Percentiles rank a stretch among this genome's conserved stretches.
Evolutionary conservation across 208 protist genomes (phyloP).

Genomic region (Leishmania amazonensis): DNA sequence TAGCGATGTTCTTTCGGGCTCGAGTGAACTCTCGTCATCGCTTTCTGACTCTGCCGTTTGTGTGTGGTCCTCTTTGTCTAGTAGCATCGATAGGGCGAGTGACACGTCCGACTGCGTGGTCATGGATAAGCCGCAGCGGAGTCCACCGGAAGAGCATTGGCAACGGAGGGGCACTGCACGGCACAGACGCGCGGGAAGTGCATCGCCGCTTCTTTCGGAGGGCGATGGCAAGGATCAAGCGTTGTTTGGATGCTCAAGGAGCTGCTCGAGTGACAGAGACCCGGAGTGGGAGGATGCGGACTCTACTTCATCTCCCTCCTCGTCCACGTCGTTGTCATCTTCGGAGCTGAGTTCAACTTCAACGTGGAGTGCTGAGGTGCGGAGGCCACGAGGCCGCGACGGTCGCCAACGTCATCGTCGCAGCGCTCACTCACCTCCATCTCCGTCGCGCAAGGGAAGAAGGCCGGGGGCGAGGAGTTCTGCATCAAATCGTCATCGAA

Average conservation of each 20-base stretch:
- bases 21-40: background rate
- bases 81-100: background rate
- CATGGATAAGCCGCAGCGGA: background rate
- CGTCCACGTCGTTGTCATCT: background rate
- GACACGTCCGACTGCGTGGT: background rate
- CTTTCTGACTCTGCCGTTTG: background rate
- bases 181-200: background rate
- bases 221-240: background rate
- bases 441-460: background rate
- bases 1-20: background rate
- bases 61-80: background rate
- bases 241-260: background rate
- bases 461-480: background rate
- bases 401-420: background rate
- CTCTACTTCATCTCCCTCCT: conserved; percentile 2
- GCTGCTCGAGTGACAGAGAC: background rate
- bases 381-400: background rate
- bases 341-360: conserved; percentile 1
- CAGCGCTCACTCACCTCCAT: background rate
- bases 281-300: background rate
- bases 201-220: background rate
- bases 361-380: background rate
- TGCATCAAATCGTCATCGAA: background rate
- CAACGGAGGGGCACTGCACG: background rate
- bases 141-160: background rate